Conservation (phyloP, 192 early-diverging fungal species). For the Entomortierella lignicola region DNA sequence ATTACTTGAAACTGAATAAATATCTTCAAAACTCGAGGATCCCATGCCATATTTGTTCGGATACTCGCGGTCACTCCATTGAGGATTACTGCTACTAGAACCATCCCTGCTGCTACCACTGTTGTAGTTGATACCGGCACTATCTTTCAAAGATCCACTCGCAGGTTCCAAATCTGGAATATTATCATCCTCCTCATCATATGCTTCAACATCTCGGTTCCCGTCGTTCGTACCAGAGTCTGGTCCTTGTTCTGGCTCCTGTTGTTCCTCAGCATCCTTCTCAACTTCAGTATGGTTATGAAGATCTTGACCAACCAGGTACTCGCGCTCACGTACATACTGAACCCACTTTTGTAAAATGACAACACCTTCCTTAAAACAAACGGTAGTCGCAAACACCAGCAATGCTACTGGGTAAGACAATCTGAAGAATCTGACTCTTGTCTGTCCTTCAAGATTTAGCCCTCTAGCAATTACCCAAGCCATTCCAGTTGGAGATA, state of each 20-base stretch:
- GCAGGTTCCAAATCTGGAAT: constrained; percentile 17
- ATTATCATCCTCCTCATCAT: neutral
- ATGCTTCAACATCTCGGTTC: neutral
- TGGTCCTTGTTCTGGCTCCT: neutral
- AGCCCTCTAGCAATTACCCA: constrained; percentile 14
- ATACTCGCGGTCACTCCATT: neutral
- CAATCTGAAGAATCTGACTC: constrained; percentile 31
- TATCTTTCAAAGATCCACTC: neutral
- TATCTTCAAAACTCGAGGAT: constrained; percentile 1
- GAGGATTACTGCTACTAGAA: neutral
- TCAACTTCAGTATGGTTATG: constrained; percentile 76
- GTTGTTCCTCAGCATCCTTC: constrained; percentile 4
- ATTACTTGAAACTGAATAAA: neutral
- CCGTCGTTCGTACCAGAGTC: neutral
- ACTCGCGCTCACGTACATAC: constrained; percentile 83
- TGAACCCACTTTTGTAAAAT: constrained; percentile 79
- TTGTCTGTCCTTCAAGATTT: constrained; percentile 15
- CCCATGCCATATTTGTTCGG: neutral
- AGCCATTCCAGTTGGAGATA: constrained; percentile 54
- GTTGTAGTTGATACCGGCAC: neutral
- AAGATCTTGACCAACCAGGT: constrained; percentile 84
- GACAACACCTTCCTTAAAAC: constrained; percentile 22
- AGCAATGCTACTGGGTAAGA: constrained; percentile 57
- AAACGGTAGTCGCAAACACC: constrained; percentile 34
- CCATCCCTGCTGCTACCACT: neutral